These are phyloP conservation scores for Yamadazyma diddensiae DNA, from an alignment of 1,139 yeast species.

Conservation along the genomic window DNA sequence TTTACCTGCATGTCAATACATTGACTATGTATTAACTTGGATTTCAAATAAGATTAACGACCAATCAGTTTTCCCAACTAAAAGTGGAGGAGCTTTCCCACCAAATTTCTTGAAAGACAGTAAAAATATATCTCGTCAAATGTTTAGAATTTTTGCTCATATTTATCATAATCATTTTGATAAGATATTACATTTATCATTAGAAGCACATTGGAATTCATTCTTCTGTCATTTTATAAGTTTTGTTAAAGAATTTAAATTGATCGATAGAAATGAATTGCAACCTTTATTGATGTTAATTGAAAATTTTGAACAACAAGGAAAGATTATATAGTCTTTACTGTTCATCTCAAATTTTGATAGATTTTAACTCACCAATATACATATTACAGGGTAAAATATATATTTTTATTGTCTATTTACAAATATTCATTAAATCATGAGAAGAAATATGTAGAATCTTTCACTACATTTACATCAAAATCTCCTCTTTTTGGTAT, in stretches of 20 bases:
- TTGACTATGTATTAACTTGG: slow-evolving; percentile 91
- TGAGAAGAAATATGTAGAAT: slow-evolving; percentile 79
- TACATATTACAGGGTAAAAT: background rate
- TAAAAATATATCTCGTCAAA: slow-evolving; percentile 82
- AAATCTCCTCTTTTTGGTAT: slow-evolving; percentile 83
- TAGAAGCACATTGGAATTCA: slow-evolving; percentile 98
- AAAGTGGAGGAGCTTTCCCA: slow-evolving; percentile 91
- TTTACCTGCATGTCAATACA: slow-evolving; percentile 89
- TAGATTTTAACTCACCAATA: no score
- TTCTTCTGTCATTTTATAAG: slow-evolving; percentile 95
- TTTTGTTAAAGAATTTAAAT: slow-evolving; percentile 77
- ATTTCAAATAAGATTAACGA: slow-evolving; percentile 84
- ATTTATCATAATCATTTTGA: slow-evolving; percentile 94
- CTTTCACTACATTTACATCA: slow-evolving; percentile 69
- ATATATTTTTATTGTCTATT: background rate
- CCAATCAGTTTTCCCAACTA: slow-evolving; percentile 87
- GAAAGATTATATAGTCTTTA: slow-evolving; percentile 54
- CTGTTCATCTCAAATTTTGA: background rate
- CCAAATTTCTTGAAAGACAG: slow-evolving; percentile 79
- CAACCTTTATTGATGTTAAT: slow-evolving; percentile 77
- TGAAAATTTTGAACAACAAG: slow-evolving; percentile 78
- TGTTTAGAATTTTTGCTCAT: slow-evolving; percentile 96
- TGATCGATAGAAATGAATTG: slow-evolving; percentile 75
- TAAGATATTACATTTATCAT: slow-evolving; percentile 78
- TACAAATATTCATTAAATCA: slow-evolving; percentile 12